Conservation (phyloP, 192 early-diverging fungal genomes). For the Coemansia sp. region DNA sequence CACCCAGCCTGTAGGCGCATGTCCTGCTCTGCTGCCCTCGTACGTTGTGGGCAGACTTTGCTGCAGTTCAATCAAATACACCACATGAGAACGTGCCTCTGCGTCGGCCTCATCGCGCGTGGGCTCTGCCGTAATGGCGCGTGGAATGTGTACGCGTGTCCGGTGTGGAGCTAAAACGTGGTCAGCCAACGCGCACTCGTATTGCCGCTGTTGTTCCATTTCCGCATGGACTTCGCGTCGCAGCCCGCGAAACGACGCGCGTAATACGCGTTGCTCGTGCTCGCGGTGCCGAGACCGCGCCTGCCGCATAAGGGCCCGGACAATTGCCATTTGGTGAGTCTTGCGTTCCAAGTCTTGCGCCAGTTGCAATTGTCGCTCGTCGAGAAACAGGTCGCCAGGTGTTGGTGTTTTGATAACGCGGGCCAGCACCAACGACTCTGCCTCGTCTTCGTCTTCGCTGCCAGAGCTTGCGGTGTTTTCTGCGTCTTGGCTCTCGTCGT, state of each 20-base stretch:
- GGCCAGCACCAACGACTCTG: slow-evolving; percentile 44
- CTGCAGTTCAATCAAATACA: slow-evolving; percentile 68
- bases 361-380: slow-evolving; percentile 55
- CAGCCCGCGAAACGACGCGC: slow-evolving; percentile 58
- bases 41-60: slow-evolving; percentile 42
- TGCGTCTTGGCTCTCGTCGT: background rate
- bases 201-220: slow-evolving; percentile 64
- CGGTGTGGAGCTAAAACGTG: slow-evolving; percentile 61
- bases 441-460: slow-evolving; percentile 19
- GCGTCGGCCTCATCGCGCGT: background rate
- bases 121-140: slow-evolving; percentile 12
- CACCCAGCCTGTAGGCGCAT: slow-evolving; percentile 62
- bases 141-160: slow-evolving; percentile 45
- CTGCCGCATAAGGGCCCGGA: slow-evolving; percentile 64
- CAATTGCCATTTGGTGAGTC: slow-evolving; percentile 66
- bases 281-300: slow-evolving; percentile 55
- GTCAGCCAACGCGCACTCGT: slow-evolving; percentile 59
- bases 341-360: slow-evolving; percentile 58
- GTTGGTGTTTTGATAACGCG: slow-evolving; percentile 60
- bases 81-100: slow-evolving; percentile 15
- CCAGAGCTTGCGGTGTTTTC: background rate
- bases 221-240: slow-evolving; percentile 60
- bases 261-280: slow-evolving; percentile 65
- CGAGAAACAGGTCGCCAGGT: slow-evolving; percentile 69
- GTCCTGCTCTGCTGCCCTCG: slow-evolving; percentile 5